Evolutionary conservation across 2,329 filamentous ascomycete species (phyloP), one percentile per base, ranked within the genome.

Genomic region (Leptographium galeiforme): DNA sequence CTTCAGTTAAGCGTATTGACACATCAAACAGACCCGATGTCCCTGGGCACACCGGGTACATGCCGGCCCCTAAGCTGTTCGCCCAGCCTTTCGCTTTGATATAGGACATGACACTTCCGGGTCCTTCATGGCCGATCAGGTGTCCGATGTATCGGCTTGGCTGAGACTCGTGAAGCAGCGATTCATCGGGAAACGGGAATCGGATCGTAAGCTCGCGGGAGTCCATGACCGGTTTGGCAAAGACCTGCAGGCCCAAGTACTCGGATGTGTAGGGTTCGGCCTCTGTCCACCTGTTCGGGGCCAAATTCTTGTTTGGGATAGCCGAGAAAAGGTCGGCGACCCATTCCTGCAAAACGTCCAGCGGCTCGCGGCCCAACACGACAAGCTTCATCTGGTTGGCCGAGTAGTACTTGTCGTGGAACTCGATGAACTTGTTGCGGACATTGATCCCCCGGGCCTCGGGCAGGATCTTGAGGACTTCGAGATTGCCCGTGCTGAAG

Each of bases 341-440:
- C 90, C 89, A 96, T 53, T 77, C 72, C 67, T 96, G 85, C 53
- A 95, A 72, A 18, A 89, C 79, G 61, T 95, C 88, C 55, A 96
- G 73, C 7, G 81, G 75, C 66, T 96, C 90, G 50, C 85, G 79
- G 1, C 90, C 90, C 25, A 96, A 69, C 6, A 95, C 82, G 40
- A 90, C 89, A 50, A 96, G 73, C 73, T 95, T 95, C 87, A 95
- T 95, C 41, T 83, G 78, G 64, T 96, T 96, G 55, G 90, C 87
- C 1, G 90, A 95, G 68, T 96, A 96, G 64, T 95, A 84, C 63
- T 83, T 85, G 57, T 82, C 79, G 66, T 96, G 88, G 63, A 96
- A 96, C 58, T 89, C 84, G 59, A 96, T 94, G 64, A 96, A 96
- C 67, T 90, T 89, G 60, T 89, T 84, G 49, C 90, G 79, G 32